These are phyloP conservation scores for Cyphellophora europaea DNA, from an alignment of 2,329 filamentous ascomycete genomes.

Conservation along the genomic window DNA sequence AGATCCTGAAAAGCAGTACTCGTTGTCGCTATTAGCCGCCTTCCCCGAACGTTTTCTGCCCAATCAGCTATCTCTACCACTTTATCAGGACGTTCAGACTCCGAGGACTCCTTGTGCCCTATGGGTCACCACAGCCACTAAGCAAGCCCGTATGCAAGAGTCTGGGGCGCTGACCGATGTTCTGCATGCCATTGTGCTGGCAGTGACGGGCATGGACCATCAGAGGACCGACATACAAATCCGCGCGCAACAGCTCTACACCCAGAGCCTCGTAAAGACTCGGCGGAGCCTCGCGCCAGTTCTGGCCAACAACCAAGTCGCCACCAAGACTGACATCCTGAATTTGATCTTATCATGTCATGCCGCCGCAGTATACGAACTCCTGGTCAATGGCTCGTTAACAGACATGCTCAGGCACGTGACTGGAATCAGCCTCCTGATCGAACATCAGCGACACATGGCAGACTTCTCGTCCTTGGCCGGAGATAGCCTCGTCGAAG, in stretches of 20 bases:
- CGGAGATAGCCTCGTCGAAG: constrained; percentile 4
- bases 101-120: constrained; percentile 8
- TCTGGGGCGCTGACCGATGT: constrained; percentile 2
- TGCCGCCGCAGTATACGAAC: constrained; percentile 8
- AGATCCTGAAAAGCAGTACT: constrained; percentile 2
- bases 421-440: constrained; percentile 4
- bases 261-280: constrained; percentile 2
- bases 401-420: constrained; percentile 5
- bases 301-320: background rate
- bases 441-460: constrained; percentile 3
- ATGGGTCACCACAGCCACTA: constrained; percentile 6
- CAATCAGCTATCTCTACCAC: constrained; percentile 1
- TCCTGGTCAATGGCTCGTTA: constrained; percentile 3
- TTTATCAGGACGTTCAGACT: background rate
- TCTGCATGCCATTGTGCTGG: constrained; percentile 4
- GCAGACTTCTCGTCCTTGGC: constrained; percentile 2
- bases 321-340: constrained; percentile 1
- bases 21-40: constrained; percentile 2
- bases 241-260: constrained; percentile 4
- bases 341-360: constrained; percentile 5
- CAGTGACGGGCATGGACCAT: constrained; percentile 3
- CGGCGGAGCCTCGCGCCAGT: constrained; percentile 4
- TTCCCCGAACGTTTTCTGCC: constrained; percentile 6
- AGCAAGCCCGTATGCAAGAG: constrained; percentile 2
- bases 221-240: constrained; percentile 3